Base-by-base conservation (phyloP, 2,329 filamentous ascomycete genomes). In the Ascocoryne sarcoides region DNA sequence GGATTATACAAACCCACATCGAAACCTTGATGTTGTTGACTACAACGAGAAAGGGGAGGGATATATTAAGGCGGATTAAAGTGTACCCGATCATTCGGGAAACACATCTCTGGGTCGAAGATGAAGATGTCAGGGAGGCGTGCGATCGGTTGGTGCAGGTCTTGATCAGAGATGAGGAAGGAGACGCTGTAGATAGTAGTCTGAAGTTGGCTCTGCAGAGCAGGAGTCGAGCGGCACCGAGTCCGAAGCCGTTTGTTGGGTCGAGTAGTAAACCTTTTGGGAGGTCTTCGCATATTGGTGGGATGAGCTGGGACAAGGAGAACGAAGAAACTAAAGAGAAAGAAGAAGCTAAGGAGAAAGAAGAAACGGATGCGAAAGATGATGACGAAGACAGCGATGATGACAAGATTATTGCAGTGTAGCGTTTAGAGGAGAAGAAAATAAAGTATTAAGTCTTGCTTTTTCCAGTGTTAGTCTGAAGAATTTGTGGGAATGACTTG, bases 21-120 rank as follows among this genome's bases (percentile, higher is more conserved):
- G 92, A 98, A 65, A 95, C 88, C 1, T 62, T 98, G 40, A 73
- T 89, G 42, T 65, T 98, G 14, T 63, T 98, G 43, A 89, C 85
- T 0, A 89, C 84, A 4, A 90, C 85, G 5, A 71, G 76, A 5
- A 70, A 80, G 51, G 86, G 82, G 2, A 74, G 90, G 44, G 83
- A 93, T 5, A 65, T 75, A 40, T 68, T 96, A 70, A 73, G 88
- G 14, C 66, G 72, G 14, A 69, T 90, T 33, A 85, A 87, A 53
- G 84, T 95, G 1, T 98, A 98, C 61, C 86, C 89, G 0, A 79
- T 96, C 34, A 69, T 96, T 15, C 73, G 92, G 37, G 92, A 96
- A 62, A 82, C 84, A 21, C 92, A 98, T 67, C 55, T 82, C 47
- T 75, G 79, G 16, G 78, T 88, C 4, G 71, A 88, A 16, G 71